Evolutionary conservation across 2,329 filamentous ascomycete species (phyloP).

Genomic region (Fusarium coicis): DNA sequence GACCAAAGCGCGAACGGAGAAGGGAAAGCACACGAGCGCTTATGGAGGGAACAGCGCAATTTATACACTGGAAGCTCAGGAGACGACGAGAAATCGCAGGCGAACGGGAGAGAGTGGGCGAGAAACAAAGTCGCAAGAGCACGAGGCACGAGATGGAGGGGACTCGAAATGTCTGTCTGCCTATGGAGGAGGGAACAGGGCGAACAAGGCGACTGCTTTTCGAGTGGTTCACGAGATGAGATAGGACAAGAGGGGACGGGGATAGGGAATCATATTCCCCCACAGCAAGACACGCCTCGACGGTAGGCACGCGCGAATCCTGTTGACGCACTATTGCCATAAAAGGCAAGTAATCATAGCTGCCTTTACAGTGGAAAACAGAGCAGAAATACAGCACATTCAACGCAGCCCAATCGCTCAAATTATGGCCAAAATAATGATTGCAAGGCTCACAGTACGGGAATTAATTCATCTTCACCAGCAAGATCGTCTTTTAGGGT

Average conservation of each 20-base stretch:
- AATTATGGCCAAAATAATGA: not conserved
- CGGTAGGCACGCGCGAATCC: conserved; percentile 33
- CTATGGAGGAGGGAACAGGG: conserved; percentile 33
- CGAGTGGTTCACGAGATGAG: conserved; percentile 27
- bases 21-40: conserved; percentile 1
- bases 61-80: conserved; percentile 31
- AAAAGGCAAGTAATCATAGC: conserved; percentile 25
- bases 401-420: not conserved
- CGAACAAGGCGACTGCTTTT: conserved; percentile 40
- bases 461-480: rapidly evolving
- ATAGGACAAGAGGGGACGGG: conserved; percentile 16
- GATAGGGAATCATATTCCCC: conserved; percentile 12
- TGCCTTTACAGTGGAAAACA: conserved; percentile 10
- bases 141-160: conserved; percentile 27
- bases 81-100: conserved; percentile 30
- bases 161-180: conserved; percentile 29
- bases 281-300: conserved; percentile 34
- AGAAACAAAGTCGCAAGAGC: conserved; percentile 31
- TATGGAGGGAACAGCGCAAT: conserved; percentile 17
- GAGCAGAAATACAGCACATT: not conserved
- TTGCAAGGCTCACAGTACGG: not conserved
- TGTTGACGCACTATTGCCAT: conserved; percentile 32
- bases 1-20: conserved; percentile 33
- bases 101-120: conserved; percentile 40
- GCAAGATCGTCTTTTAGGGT: not conserved